Base-by-base conservation (phyloP, 148 eudicot genomes). In the Chenopodium berlandieri region DNA sequence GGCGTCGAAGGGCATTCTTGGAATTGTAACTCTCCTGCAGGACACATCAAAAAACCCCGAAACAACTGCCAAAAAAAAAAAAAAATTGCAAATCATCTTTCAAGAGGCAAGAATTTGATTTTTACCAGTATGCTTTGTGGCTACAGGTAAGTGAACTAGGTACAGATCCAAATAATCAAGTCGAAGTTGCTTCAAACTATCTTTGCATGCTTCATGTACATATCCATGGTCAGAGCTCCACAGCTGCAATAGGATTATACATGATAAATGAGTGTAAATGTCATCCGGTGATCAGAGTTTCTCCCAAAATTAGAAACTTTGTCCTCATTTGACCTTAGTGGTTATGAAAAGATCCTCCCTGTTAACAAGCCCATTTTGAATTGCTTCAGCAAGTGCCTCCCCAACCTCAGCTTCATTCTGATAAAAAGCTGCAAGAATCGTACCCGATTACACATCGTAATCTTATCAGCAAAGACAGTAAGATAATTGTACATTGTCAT, bases 151-250 rank as follows among this genome's bases (percentile, higher is more conserved):
- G 89, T 94, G 98, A 87, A 94, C 84, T 13, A 94, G 91, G 88
- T 93, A 94, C 2, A 94, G 82, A 85, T 94, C 98, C 58, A 94
- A 84, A 93, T 94, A 94, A 66, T 91, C 95, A 16, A 94, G 91
- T 62, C 86, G 91, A 77, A 94, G 92, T 82, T 94, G 93, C 92
- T 91, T 89, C 46, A 94, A 83, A 80, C 97, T 94, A 82, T 91
- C 90, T 88, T 94, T 91, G 74, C 98, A 94, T 75, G 98, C 98
- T 82, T 94, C 98, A 67, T 84, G 68, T 58, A 94, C 98, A 88
- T 94, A 97, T 71, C 97, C 95, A 86, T 94, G 98, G 82, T 94
- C 98, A 47, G 98, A 94, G 86, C 90, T 94, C 98, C 98, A 94
- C 10, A 94, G 90, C 98, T 94, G 94, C 86, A 90, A 23, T 1